These are phyloP conservation scores for Sclerotinia nivalis DNA, from an alignment of 2,329 filamentous ascomycete species.

Conservation along the genomic window DNA sequence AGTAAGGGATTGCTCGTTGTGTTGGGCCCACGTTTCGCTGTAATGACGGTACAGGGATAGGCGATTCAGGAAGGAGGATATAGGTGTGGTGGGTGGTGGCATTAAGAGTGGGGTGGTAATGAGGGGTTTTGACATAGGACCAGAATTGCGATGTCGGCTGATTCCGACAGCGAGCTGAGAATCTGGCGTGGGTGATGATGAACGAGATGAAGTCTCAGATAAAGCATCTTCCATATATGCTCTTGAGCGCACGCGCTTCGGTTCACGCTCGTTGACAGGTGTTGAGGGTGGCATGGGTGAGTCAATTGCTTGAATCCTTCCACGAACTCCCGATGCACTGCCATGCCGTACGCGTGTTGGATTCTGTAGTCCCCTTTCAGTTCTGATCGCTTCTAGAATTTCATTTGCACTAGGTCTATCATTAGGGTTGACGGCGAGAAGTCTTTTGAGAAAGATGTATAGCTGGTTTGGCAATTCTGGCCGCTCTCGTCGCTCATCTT, in stretches of 20 bases:
- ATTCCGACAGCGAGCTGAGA: slow-evolving; percentile 32
- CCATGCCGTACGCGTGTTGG: slow-evolving; percentile 34
- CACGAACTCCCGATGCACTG: slow-evolving; percentile 33
- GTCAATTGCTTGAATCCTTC: slow-evolving; percentile 40
- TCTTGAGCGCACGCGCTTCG: slow-evolving; percentile 31
- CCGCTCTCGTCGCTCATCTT: slow-evolving; percentile 71
- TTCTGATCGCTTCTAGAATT: slow-evolving; percentile 57
- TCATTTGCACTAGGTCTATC: slow-evolving; percentile 83
- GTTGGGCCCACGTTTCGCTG: slow-evolving; percentile 38
- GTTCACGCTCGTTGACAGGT: slow-evolving; percentile 36
- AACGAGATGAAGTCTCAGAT: slow-evolving; percentile 27
- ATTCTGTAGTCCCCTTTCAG: slow-evolving; percentile 39
- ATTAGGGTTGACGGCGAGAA: slow-evolving; percentile 74
- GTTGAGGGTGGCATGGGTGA: slow-evolving; percentile 38
- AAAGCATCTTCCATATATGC: slow-evolving; percentile 39
- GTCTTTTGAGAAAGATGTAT: slow-evolving; percentile 77
- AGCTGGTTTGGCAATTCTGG: slow-evolving; percentile 83
- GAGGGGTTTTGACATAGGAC: slow-evolving; percentile 19
- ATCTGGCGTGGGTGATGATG: slow-evolving; percentile 29
- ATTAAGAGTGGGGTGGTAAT: slow-evolving; percentile 45
- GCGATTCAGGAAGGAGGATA: slow-evolving; percentile 38
- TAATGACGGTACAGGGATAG: slow-evolving; percentile 42
- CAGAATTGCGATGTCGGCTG: slow-evolving; percentile 15
- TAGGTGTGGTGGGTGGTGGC: slow-evolving; percentile 43
- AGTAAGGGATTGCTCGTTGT: slow-evolving; percentile 39